These are phyloP conservation scores for Paralagenidium karlingii DNA, from an alignment of 352 stramenopile genomes.

Conservation along the genomic window DNA sequence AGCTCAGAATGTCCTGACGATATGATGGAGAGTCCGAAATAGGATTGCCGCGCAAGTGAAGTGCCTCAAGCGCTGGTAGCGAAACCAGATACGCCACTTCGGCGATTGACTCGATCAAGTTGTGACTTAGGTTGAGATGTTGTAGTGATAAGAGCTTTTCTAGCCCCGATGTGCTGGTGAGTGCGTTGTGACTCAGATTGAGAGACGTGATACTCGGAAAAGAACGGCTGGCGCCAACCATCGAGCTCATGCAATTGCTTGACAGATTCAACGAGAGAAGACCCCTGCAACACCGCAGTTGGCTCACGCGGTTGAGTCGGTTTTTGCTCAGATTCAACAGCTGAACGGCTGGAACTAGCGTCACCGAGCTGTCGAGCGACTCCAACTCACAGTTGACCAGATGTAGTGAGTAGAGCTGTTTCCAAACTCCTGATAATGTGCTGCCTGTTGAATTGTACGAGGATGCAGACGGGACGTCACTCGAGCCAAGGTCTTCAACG, in stretches of 20 bases:
- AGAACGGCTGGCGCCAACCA: conserved; percentile 3
- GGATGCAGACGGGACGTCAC: no score
- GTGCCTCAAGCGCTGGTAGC: conserved; percentile 6
- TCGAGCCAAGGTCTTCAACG: no score
- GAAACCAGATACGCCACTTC: conserved; percentile 8
- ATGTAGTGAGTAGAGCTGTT: conserved; percentile 7
- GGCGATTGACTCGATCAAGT: conserved; percentile 5
- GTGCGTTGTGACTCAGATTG: conserved; percentile 7
- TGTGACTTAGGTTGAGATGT: conserved; percentile 9
- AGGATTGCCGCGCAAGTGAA: conserved; percentile 7
- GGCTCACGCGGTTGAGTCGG: conserved; percentile 1
- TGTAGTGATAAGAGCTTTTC: conserved; percentile 9
- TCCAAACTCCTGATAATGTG: conserved; percentile 1
- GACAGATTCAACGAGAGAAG: conserved; percentile 5
- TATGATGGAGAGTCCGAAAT: conserved; percentile 4
- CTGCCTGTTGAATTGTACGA: not conserved
- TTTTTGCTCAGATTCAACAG: conserved; percentile 6
- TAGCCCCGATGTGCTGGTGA: conserved; percentile 7
- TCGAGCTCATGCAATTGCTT: conserved; percentile 5
- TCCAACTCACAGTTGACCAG: conserved; percentile 6
- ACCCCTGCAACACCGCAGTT: conserved; percentile 1
- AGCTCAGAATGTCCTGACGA: conserved; percentile 5
- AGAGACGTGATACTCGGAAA: conserved; percentile 4
- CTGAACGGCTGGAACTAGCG: conserved; percentile 6
- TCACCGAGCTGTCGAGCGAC: conserved; percentile 4